Base-by-base conservation (phyloP, 2,329 filamentous ascomycete species). In the Emergomyces pasteurianus region DNA sequence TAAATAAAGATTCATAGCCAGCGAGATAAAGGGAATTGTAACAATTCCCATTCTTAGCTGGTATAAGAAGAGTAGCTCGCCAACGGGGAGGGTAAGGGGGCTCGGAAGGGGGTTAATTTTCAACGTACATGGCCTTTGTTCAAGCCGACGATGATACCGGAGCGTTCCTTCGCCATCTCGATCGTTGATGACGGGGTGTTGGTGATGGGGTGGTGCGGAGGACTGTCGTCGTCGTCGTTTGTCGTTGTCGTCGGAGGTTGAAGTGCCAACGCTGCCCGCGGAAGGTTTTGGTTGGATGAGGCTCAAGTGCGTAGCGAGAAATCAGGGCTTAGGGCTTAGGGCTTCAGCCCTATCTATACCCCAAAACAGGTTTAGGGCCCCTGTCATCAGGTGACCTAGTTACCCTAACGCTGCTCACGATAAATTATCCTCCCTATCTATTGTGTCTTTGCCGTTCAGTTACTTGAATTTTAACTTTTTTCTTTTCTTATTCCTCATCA, bases 101-200 rank as follows among this genome's bases (percentile, higher is more conserved):
- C 6, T 14, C 2, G 23, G 21, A 26, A 49, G 34, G 9, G 26
- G 23, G 14, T n/a, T n/a, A 18, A 34, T 31, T 34, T 53, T 60
- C 58, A 68, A 86, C 84, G 74, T 85, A 86, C 84, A 75, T 86
- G 83, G 75, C 84, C 84, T 72, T 79, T 79, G 78, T 86, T 86
- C 72, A 85, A 75, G 73, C 84, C 84, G 72, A 81, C 74, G 75
- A 80, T 77, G 73, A 86, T 77, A 71, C 78, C 78, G 73, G 76
- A 75, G 67, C 76, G 75, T 75, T 80, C 77, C 70, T 77, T 77
- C 65, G 77, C 77, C 78, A 80, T 80, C 70, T 73, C 75, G 74
- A 74, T 68, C 68, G 70, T 71, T 73, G 70, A 67, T 68, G 65
- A 65, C 63, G 65, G 64, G 64, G 65, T 62, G 62, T 64, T 63